Conservation (phyloP, 1,284 basidiomycete genomes). For the Ganoderma leucocontextum region DNA sequence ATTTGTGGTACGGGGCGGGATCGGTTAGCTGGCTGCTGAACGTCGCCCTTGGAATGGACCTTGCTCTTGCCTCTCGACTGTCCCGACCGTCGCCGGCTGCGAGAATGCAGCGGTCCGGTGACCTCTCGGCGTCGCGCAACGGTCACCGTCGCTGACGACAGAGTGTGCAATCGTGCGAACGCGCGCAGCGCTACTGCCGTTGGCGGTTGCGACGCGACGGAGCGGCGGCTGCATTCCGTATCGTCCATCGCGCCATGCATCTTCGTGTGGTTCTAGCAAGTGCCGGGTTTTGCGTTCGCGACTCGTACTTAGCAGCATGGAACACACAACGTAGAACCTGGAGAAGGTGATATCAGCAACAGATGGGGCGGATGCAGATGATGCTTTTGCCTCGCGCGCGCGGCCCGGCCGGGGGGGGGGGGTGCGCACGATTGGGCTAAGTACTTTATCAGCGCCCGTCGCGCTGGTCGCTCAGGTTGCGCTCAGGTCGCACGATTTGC, state of each 20-base stretch:
- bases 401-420: not conserved
- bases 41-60: not conserved
- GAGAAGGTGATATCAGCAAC: not conserved
- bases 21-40: not conserved
- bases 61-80: not conserved
- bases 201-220: conserved; percentile 8
- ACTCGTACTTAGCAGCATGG: not conserved
- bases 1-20: not conserved
- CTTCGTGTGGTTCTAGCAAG: not conserved
- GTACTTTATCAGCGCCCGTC: not conserved
- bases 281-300: not conserved
- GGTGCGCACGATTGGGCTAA: not conserved
- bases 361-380: not conserved
- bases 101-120: not conserved
- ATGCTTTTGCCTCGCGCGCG: not conserved
- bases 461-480: not conserved
- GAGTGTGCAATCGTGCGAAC: not conserved
- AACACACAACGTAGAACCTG: not conserved
- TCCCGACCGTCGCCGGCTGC: not conserved
- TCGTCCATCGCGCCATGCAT: not conserved
- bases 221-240: not conserved
- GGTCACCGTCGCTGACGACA: not conserved
- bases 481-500: conserved; percentile 2
- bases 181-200: not conserved
- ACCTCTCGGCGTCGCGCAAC: not conserved